Base-by-base conservation (phyloP, 2,329 filamentous ascomycete genomes). In the Whalleya microplaca region DNA sequence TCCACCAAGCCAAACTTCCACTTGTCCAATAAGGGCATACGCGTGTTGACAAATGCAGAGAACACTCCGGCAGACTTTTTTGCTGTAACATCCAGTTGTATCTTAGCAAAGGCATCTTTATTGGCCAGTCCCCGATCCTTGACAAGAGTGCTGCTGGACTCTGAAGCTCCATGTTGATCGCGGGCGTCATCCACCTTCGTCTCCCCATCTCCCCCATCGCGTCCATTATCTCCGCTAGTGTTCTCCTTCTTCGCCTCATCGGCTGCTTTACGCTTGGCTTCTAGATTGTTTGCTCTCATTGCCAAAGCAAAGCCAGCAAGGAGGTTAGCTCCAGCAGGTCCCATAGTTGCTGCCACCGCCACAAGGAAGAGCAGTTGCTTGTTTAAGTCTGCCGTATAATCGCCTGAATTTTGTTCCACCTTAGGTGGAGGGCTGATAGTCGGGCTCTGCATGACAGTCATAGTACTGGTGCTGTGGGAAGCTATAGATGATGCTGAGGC, bases 401-500 rank as follows among this genome's bases (percentile, higher is more conserved):
- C 21, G 6, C 43, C 52, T 9, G 43, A 51, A 37, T 41, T 60
- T 8, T 44, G 57, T 5, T 47, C 32, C 10, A 57, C 56, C 27
- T 18, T 55, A 12, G 56, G 57, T 5, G 52, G 19, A 42, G 52
- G 16, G 12, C 42, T 32, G 21, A 27, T 44, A 5, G 57, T 56
- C 6, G 55, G 47, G 20, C 56, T 60, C 14, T 58, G 40, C 41
- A 55, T 23, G 4, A 52, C 27, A 10, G 41, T 40, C 21, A 16
- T n/a, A n/a, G 49, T 56, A 16, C 43, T 54, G 32, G 51, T 53
- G 21, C 44, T 20, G 21, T 55, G 45, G 20, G 59, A 51, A 10
- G 21, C 41, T 20, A 53, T 46, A n/a, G 42, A 49, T 14, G 55
- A 45, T 21, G 20, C 23, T 19, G 56, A 49, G 29, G 53, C 49